These are phyloP conservation scores for Aspergillus calidoustus DNA, from an alignment of 2,329 filamentous ascomycete species.

Conservation along the genomic window DNA sequence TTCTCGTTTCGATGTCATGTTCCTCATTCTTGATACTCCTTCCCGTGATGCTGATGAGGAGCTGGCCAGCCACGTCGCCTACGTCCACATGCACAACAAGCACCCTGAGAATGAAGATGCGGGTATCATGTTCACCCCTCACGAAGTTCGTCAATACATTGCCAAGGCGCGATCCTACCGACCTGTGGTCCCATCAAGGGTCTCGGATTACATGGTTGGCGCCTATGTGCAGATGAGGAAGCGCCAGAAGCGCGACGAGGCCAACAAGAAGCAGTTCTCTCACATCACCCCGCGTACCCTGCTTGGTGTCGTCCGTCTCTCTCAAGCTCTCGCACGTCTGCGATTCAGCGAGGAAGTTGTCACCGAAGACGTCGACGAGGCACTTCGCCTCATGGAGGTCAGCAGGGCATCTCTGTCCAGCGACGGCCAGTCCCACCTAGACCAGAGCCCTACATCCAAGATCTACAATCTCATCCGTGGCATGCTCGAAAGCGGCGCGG, in stretches of 20 bases:
- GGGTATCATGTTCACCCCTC: constrained; percentile 81
- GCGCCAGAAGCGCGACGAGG: constrained; percentile 88
- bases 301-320: constrained; percentile 87
- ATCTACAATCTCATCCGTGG: constrained; percentile 95
- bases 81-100: constrained; percentile 94
- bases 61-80: constrained; percentile 91
- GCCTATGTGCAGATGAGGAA: constrained; percentile 95
- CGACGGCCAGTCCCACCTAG: constrained; percentile 66
- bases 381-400: constrained; percentile 85
- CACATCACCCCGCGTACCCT: constrained; percentile 94
- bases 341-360: constrained; percentile 85
- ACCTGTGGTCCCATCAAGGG: constrained; percentile 79
- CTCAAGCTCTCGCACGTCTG: constrained; percentile 89
- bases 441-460: constrained; percentile 80
- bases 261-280: constrained; percentile 86
- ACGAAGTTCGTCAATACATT: constrained; percentile 95
- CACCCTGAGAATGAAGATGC: constrained; percentile 77
- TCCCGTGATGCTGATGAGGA: constrained; percentile 88
- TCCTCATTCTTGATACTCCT: constrained; percentile 94
- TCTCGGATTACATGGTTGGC: constrained; percentile 95
- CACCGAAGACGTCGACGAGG: constrained; percentile 94
- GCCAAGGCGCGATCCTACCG: constrained; percentile 89
- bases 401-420: constrained; percentile 88
- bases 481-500: constrained; percentile 82
- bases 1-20: constrained; percentile 95